Base-by-base conservation (phyloP, 2,329 filamentous ascomycete genomes). In the Fusarium domesticum region DNA sequence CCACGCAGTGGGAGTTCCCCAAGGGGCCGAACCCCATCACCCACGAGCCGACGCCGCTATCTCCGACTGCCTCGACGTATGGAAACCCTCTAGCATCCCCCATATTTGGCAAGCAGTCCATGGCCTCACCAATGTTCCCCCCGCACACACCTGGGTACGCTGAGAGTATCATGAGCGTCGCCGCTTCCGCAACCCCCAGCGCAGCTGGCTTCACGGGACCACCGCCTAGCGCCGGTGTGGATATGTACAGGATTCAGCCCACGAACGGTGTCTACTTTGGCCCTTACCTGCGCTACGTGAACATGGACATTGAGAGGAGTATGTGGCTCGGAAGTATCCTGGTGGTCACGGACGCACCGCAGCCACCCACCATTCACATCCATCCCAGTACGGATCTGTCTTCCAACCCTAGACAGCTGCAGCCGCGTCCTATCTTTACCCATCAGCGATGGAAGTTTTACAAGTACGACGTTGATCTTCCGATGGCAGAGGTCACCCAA, bases 201-300 rank as follows among this genome's bases (percentile, higher is more conserved):
- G 78, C 86, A 5, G 79, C 83, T n/a, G 89, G 89, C 1, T 96
- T 96, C 61, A 85, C 84, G 4, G 91, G 90, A 0, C 91, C 91
- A n/a, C 89, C 89, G 8, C 89, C 91, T 6, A 84, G 80, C 57
- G 87, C 89, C 40, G 93, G 93, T 12, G 87, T 97, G 6, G 92
- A 96, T 51, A 83, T 95, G 75, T 98, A 96, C 74, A 93, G 93
- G 64, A 83, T 96, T 32, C 83, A 85, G 44, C 91, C 93, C 1
- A 96, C 90, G 0, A 98, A 98, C 57, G 90, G 90, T 5, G 93
- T 98, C 2, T 98, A 98, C 70, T 98, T 98, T 68, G 93, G 93
- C 0, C 93, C 93, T 0, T 97, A 97, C 63, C 73, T 98, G 37
- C 80, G 93, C 59, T 98, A 98, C 63, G 88, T 88, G 20, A 98